Conservation (phyloP, 2,329 filamentous ascomycete species). For the Ophiognomonia clavigignenti-juglandacearum region DNA sequence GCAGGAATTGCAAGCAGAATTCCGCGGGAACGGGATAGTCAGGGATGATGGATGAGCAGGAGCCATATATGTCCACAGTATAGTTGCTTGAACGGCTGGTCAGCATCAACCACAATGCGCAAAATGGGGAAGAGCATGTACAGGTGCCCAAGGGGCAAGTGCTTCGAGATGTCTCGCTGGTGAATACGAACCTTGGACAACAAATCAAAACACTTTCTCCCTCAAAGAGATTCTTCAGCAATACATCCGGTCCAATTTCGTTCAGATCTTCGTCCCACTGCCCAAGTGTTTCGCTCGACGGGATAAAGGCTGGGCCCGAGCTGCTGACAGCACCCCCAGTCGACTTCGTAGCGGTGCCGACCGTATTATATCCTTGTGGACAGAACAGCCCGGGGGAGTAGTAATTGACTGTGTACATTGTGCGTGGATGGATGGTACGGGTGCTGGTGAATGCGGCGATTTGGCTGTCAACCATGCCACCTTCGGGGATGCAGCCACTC, state of each 20-base stretch:
- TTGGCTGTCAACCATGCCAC: not conserved
- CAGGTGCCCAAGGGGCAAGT: too few species aligned
- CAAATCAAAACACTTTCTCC: not conserved
- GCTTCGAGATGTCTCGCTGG: not conserved
- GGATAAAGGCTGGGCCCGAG: slow-evolving; percentile 3
- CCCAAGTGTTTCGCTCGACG: not conserved
- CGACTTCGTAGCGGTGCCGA: slow-evolving; percentile 6
- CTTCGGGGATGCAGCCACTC: slow-evolving; percentile 9
- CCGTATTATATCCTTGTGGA: slow-evolving; percentile 6
- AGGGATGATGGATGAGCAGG: not conserved
- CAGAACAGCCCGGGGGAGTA: slow-evolving; percentile 7
- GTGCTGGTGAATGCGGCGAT: not conserved
- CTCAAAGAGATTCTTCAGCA: not conserved
- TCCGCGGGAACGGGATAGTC: not conserved
- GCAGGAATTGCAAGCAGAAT: not conserved
- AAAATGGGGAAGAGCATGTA: too few species aligned
- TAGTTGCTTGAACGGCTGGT: slow-evolving; percentile 1
- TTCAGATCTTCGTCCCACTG: too few species aligned
- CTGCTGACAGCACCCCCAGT: slow-evolving; percentile 5
- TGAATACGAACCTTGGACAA: not conserved
- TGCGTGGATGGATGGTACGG: not conserved
- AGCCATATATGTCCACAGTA: not conserved
- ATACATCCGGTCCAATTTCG: not conserved
- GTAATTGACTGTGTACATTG: not conserved
- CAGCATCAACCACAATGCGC: not conserved